Evolutionary conservation across 768 basidiomycete species (phyloP), one percentile per base, ranked within the genome.

Genomic region (Candolleomyces aberdarensis): DNA sequence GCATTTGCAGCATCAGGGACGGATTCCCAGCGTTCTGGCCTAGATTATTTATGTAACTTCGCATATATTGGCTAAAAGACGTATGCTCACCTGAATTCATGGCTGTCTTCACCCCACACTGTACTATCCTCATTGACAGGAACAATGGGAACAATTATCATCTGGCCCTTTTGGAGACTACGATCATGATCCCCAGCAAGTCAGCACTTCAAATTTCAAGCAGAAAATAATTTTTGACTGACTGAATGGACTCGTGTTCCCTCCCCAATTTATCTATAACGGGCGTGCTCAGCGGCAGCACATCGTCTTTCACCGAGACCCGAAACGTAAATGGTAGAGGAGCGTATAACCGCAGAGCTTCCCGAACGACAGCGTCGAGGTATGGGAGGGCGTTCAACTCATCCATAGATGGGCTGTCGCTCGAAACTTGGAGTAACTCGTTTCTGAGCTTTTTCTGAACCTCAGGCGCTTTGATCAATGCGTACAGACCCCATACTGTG

Each of bases 361-460:
- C 88, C 5, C 82, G 79, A 2, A 87, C 76, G 15, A 88, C 80
- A 17, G 74, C 73, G 63, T 91, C 89, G 20, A 92, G 83, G 65
- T 88, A 90, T 0, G 86, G 80, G 5, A 93, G 76, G 6, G 78
- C 73, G 59, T 83, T 80, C 3, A 92, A 75, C 19, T 86, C 80
- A 47, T 91, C 89, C 84, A 90, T 88, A 1, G 80, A 78, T 3
- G 88, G 88, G 0, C 71, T 81, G 7, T 87, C 83, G 0, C 82
- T 84, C 0, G 77, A 68, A 5, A 86, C 72, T 0, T 70, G 67
- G 3, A 79, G 66, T 3, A 87, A 72, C 66, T 92, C 89, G 1
- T 80, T 77, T 0, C 87, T 78, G 0, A 92, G 78, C 61, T 80
- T 82, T 13, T 64, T 71, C 61, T 90, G 88, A 3, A 81, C 70